phyloP scores from a whole-genome alignment of 2,329 filamentous ascomycete species.

The Talaromyces sp. region DNA sequence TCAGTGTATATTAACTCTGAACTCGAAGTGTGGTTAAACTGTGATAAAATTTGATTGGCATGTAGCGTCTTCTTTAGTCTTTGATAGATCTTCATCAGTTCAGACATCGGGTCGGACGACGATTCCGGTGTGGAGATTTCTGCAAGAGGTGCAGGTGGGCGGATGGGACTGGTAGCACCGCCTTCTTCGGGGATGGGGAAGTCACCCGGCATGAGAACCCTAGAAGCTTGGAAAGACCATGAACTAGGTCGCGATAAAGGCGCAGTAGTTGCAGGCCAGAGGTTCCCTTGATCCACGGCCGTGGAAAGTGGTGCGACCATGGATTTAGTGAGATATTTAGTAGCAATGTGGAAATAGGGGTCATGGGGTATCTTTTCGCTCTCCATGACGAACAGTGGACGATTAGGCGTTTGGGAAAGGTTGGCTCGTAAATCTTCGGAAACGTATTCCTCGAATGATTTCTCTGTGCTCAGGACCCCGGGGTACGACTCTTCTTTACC shows the following conservation, averaged over 20 bases:
- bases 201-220: conserved; percentile 35
- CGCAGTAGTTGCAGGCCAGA: conserved; percentile 20
- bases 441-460: conserved; percentile 65
- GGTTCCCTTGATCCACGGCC: conserved; percentile 29
- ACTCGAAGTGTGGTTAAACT: conserved; percentile 41
- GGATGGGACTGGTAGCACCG: conserved; percentile 27
- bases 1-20: conserved; percentile 46
- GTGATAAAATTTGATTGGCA: conserved; percentile 46
- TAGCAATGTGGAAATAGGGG: conserved; percentile 46
- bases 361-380: conserved; percentile 30
- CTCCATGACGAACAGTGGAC: conserved; percentile 35
- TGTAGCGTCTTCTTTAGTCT: conserved; percentile 53
- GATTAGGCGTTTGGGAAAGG: conserved; percentile 47
- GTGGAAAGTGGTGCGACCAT: conserved; percentile 48
- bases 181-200: conserved; percentile 34
- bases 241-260: conserved; percentile 24
- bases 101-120: conserved; percentile 35
- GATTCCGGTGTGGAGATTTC: conserved; percentile 17
- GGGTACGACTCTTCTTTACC: conserved; percentile 80
- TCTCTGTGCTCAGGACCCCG: conserved; percentile 59
- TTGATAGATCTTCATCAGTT: conserved; percentile 52
- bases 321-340: conserved; percentile 47
- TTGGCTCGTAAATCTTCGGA: conserved; percentile 50
- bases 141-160: conserved; percentile 20
- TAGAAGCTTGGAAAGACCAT: conserved; percentile 22